Evolutionary conservation across 345 rosid genomes (phyloP).

Genomic region (Rubroshorea leprosula): DNA sequence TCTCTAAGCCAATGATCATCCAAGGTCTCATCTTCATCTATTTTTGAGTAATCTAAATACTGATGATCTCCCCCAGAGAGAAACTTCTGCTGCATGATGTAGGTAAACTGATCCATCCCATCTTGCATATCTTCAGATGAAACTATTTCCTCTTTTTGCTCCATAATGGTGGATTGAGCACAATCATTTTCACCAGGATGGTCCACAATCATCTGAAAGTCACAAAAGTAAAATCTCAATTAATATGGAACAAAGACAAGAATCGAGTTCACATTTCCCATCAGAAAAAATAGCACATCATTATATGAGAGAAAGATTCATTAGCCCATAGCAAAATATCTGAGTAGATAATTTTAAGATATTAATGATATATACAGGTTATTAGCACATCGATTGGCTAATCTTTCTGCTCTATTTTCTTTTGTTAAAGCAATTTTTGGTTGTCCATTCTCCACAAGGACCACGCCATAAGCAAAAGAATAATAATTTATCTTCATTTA

Average conservation of each 20-base stretch:
- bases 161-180: slow-evolving; percentile 14
- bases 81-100: slow-evolving; percentile 85
- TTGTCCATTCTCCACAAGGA: too few relatives aligned
- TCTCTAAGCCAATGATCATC: slow-evolving; percentile 95
- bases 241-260: background rate
- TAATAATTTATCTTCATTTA: too few relatives aligned
- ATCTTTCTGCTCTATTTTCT: too few relatives aligned
- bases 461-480: too few relatives aligned
- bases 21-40: slow-evolving; percentile 72
- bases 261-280: background rate
- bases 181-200: slow-evolving; percentile 4
- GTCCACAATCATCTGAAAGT: slow-evolving; percentile 19
- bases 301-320: too few relatives aligned
- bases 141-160: slow-evolving; percentile 20
- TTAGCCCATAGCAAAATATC: too few relatives aligned
- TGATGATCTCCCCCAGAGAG: slow-evolving; percentile 78
- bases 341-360: too few relatives aligned
- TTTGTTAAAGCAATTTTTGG: too few relatives aligned
- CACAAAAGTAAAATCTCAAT: slow-evolving; percentile 3
- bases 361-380: too few relatives aligned
- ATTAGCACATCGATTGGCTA: too few relatives aligned
- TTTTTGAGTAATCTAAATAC: slow-evolving; percentile 81
- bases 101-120: slow-evolving; percentile 74
- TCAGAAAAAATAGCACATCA: background rate
- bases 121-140: slow-evolving; percentile 70